Evolutionary conservation across 495 filamentous ascomycete species (phyloP).

Genomic region (Tuber magnatum): DNA sequence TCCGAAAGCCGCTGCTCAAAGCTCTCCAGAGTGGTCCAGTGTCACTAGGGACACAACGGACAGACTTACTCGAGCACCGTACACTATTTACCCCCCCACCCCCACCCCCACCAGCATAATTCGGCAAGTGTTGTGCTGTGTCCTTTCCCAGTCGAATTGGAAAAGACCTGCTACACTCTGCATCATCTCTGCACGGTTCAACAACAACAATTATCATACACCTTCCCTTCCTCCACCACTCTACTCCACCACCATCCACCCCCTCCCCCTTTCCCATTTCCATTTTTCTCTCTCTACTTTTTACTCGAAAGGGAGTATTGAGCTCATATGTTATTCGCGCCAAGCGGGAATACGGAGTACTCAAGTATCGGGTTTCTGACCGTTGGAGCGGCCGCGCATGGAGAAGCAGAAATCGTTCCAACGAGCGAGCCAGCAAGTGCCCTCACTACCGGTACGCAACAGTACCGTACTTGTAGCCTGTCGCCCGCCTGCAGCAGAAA

Average conservation of each 20-base stretch:
- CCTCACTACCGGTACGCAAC: neutral
- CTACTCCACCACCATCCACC: neutral
- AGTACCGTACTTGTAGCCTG: neutral
- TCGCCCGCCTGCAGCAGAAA: neutral
- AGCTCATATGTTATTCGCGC: conserved; percentile 2
- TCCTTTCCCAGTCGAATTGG: conserved; percentile 1
- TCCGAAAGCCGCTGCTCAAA: neutral
- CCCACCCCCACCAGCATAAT: neutral
- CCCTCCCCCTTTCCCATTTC: neutral
- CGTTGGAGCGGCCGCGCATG: neutral
- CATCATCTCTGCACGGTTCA: neutral
- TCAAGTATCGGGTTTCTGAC: neutral
- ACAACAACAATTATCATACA: conserved; percentile 5
- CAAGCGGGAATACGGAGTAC: neutral
- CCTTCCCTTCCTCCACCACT: conserved; percentile 4
- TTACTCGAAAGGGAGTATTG: neutral
- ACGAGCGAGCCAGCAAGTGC: neutral
- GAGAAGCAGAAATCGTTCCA: neutral
- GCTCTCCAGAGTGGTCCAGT: neutral
- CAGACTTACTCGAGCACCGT: neutral
- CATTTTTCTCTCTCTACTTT: neutral
- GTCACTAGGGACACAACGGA: neutral
- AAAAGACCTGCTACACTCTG: conserved; percentile 1
- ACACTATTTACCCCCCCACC: neutral
- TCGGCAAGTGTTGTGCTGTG: conserved; percentile 2